Evolutionary conservation across 768 basidiomycete species (phyloP).

Genomic region (Postia placenta): DNA sequence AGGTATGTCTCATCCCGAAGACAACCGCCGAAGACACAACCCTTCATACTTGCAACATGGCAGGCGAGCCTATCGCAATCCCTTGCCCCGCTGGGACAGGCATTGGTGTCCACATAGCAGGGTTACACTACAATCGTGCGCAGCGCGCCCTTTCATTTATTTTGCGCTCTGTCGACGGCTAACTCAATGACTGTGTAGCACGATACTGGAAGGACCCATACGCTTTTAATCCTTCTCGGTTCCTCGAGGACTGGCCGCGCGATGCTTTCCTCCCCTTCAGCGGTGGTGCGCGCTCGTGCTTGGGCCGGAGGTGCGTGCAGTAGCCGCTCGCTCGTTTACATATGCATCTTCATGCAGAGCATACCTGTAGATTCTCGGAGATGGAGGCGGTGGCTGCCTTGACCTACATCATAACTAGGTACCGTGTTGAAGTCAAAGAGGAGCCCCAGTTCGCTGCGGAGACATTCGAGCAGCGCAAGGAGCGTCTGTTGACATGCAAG

Average conservation of each 20-base stretch:
- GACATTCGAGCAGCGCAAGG: conserved; percentile 40
- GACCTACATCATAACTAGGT: conserved; percentile 40
- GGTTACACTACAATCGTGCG: conserved; percentile 30
- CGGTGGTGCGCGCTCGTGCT: conserved; percentile 38
- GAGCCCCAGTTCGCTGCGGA: conserved; percentile 33
- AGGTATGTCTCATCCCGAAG: conserved; percentile 21
- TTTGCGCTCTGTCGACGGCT: background rate
- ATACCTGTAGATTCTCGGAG: conserved; percentile 33
- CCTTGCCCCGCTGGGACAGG: conserved; percentile 22
- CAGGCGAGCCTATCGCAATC: conserved; percentile 20
- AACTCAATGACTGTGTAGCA: conserved; percentile 20
- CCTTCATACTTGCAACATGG: conserved; percentile 19
- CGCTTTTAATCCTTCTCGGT: conserved; percentile 35
- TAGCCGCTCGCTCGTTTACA: background rate
- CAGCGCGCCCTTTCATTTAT: background rate
- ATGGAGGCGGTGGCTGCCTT: conserved; percentile 44
- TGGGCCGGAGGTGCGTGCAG: conserved; percentile 33
- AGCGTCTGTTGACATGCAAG: conserved; percentile 13
- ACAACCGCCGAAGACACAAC: conserved; percentile 22
- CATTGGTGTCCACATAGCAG: conserved; percentile 22
- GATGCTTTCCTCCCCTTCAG: conserved; percentile 54
- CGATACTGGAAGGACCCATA: conserved; percentile 34
- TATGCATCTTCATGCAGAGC: conserved; percentile 10
- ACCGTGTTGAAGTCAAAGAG: conserved; percentile 32
- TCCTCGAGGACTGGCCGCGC: conserved; percentile 45